Base-by-base conservation (phyloP, 2,329 filamentous ascomycete genomes). In the Exserohilum rostratum region DNA sequence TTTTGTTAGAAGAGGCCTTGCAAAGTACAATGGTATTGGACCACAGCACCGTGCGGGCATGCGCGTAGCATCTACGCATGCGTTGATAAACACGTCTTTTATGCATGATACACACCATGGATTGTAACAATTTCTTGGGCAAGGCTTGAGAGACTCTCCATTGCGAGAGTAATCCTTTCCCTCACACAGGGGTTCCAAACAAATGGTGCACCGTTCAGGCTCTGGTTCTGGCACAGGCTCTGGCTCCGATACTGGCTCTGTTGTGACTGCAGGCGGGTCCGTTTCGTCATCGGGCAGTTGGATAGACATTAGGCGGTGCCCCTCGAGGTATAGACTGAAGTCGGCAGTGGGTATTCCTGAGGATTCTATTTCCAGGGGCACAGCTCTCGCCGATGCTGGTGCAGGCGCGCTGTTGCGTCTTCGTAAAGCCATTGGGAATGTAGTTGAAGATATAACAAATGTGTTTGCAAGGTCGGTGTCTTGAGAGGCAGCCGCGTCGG, bases 31-130 rank as follows among this genome's bases (percentile, higher is more conserved):
- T 40, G 78, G 78, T 9, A 83, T 71, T 6, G 76, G 65, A 3
- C 43, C 61, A 56, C 79, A 81, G 64, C 82, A 83, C 22, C 72
- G 69, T 3, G 79, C 77, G 2, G 79, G 79, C 79, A 81, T 81
- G 22, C 68, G 65, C 0, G 69, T 61, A 34, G 69, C 64, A 49
- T 80, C 72, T 30, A 66, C 71, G 51, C 70, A 76, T 12, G 78
- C 77, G 5, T 67, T 59, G 0, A 75, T 56, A 61, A 82, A 82
- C 72, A 79, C 76, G 4, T 59, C 50, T 43, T 67, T 74, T 12
- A 80, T 55, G 49, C 79, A 81, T 3, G 56, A 31, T 11, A 38
- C 46, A 57, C 77, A 79, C 57, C 70, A 78, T 15, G 61, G 29
- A 50, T 46, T 64, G 2, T 53, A 13, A 53, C 76, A 78, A 3